Conservation (phyloP, 1,284 basidiomycete genomes). For the Marasmius tenuissimus region DNA sequence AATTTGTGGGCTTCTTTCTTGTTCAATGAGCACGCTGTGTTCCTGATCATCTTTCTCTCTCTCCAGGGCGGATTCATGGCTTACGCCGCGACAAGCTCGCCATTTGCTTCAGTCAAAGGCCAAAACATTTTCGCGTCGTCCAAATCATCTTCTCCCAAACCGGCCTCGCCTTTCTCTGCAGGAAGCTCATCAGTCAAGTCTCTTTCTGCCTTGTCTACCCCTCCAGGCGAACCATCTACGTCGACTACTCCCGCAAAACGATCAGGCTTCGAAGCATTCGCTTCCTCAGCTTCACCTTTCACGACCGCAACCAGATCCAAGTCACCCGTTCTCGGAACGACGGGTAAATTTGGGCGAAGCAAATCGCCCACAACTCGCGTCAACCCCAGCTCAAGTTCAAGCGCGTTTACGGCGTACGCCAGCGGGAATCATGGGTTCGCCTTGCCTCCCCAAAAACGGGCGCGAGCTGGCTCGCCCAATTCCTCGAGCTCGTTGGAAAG, state of each 20-base stretch:
- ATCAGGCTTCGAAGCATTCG: conserved; percentile 65
- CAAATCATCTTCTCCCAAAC: conserved; percentile 13
- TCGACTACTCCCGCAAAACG: conserved; percentile 43
- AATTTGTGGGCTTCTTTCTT: conserved; percentile 41
- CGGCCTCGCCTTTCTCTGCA: background rate
- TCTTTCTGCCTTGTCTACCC: background rate
- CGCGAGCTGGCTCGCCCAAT: conserved; percentile 48
- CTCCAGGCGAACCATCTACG: conserved; percentile 25
- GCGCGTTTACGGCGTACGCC: conserved; percentile 64
- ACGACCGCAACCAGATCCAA: conserved; percentile 46
- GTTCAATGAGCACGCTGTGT: conserved; percentile 11
- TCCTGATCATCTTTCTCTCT: conserved; percentile 6
- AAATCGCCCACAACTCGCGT: conserved; percentile 52
- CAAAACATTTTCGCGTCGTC: conserved; percentile 57
- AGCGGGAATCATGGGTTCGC: conserved; percentile 48
- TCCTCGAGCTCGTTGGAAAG: conserved; percentile 45
- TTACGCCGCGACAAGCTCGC: conserved; percentile 68
- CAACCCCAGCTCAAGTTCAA: conserved; percentile 35
- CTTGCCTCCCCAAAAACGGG: conserved; percentile 50
- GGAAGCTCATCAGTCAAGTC: background rate
- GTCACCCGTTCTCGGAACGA: conserved; percentile 45
- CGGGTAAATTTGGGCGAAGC: conserved; percentile 40
- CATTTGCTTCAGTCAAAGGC: conserved; percentile 68
- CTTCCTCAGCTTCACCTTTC: conserved; percentile 62
- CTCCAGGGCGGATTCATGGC: conserved; percentile 67